Percentiles rank a stretch among this genome's conserved stretches.
These are phyloP conservation scores for Lachancea dasiensis DNA, from an alignment of 805 yeast species.

Conservation along the genomic window DNA sequence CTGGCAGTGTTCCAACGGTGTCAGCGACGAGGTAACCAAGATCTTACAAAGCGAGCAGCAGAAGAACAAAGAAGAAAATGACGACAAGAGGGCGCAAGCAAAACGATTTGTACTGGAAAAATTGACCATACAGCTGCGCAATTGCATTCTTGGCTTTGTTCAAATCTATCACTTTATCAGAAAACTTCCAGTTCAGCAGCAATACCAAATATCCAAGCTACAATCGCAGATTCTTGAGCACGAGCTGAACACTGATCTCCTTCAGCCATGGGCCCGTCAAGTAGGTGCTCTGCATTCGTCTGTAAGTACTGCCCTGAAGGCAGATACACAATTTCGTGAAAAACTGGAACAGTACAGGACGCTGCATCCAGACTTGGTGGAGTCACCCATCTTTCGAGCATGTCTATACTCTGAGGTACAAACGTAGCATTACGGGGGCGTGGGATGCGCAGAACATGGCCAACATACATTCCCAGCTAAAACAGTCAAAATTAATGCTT, in stretches of 20 bases:
- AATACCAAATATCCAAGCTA: slow-evolving; percentile 16
- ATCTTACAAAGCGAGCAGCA: neutral
- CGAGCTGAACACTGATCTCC: slow-evolving; percentile 20
- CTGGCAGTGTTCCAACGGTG: slow-evolving; percentile 1
- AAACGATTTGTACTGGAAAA: neutral
- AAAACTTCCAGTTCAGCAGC: slow-evolving; percentile 18
- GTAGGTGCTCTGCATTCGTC: slow-evolving; percentile 17
- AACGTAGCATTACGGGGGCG: neutral
- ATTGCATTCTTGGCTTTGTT: slow-evolving; percentile 23
- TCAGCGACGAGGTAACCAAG: neutral
- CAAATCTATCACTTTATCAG: slow-evolving; percentile 21
- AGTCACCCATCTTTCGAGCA: neutral
- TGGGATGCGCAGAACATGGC: neutral
- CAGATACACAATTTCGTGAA: slow-evolving; percentile 2
- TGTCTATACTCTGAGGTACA: slow-evolving; percentile 1
- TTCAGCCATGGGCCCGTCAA: slow-evolving; percentile 23
- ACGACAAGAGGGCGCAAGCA: neutral
- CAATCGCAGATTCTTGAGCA: slow-evolving; percentile 17
- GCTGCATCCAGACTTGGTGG: neutral
- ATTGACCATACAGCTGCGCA: slow-evolving; percentile 15
- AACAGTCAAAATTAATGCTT: neutral
- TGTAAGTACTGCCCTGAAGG: neutral
- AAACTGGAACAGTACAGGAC: slow-evolving; percentile 1
- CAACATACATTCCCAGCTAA: too few species aligned
- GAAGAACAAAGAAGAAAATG: neutral